A percentile compares a stretch with the other conserved stretches of the same genome.
phyloP scores from a whole-genome alignment of 139 green algal genomes.

The Chlorella ohadii region DNA sequence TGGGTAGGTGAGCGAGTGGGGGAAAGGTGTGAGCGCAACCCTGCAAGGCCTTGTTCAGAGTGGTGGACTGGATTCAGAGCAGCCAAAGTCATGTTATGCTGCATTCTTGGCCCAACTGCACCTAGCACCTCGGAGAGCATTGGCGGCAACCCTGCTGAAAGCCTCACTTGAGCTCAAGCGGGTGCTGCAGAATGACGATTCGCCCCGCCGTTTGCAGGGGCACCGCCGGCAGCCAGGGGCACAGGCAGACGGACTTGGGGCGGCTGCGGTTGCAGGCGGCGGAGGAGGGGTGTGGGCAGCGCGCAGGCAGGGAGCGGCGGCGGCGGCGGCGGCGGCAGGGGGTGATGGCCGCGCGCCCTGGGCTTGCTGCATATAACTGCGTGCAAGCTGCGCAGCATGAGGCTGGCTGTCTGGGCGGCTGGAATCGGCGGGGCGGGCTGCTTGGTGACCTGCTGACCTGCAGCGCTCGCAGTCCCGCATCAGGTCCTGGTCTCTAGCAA shows the following conservation, averaged over 20 bases:
- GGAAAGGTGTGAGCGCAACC: not conserved
- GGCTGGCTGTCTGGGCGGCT: not conserved
- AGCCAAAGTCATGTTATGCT: too few species aligned
- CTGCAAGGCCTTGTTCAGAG: too few species aligned
- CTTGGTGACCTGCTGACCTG: not conserved
- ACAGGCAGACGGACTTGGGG: constrained; percentile 18
- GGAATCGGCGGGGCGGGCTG: too few species aligned
- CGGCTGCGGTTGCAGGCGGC: not conserved
- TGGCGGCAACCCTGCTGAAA: too few species aligned
- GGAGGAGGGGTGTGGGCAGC: not conserved
- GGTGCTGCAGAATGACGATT: constrained; percentile 19
- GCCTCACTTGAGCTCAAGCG: constrained; percentile 25
- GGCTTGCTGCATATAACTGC: not conserved
- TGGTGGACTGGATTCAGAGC: too few species aligned
- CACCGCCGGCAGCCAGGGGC: not conserved
- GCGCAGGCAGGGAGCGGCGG: not conserved
- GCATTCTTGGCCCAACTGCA: too few species aligned
- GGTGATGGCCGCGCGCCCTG: too few species aligned
- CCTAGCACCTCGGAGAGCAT: too few species aligned
- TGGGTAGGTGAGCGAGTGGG: not conserved
- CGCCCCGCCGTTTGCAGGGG: not conserved
- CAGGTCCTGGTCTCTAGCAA: too few species aligned
- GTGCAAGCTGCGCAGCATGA: too few species aligned
- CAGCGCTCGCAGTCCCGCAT: constrained; percentile 11
- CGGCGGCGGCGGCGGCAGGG: not conserved